Evolutionary conservation across 2,329 filamentous ascomycete species (phyloP).

Genomic region (Bisporella sp.): DNA sequence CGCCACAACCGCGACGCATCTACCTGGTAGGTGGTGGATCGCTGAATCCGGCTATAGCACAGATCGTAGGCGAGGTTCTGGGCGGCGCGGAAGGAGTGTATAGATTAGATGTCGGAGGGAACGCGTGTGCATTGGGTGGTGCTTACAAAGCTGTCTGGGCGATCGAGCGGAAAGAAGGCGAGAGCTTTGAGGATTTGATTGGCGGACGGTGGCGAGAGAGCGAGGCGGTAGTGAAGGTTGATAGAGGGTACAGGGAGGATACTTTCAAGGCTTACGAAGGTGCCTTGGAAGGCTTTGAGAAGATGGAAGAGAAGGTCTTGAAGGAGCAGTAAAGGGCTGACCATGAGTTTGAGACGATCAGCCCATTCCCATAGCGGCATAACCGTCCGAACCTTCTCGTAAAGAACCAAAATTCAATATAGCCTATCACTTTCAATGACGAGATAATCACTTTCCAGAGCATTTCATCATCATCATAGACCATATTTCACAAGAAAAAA

Average conservation of each 20-base stretch:
- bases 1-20: conserved; percentile 78
- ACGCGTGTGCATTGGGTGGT: conserved; percentile 87
- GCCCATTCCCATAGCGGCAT: no score
- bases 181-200: conserved; percentile 86
- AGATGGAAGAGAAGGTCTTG: conserved; percentile 65
- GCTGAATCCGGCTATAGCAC: conserved; percentile 81
- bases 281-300: conserved; percentile 68
- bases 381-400: no score
- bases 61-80: conserved; percentile 78
- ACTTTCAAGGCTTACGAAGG: conserved; percentile 72
- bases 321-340: conserved; percentile 26
- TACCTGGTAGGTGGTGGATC: conserved; percentile 94
- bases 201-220: conserved; percentile 79
- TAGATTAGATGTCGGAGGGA: conserved; percentile 87
- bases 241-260: conserved; percentile 69
- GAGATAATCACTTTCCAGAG: no score
- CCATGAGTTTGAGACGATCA: no score
- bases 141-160: conserved; percentile 97
- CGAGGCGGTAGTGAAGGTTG: conserved; percentile 74
- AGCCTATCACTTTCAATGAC: no score
- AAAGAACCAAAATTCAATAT: no score
- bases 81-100: conserved; percentile 87
- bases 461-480: no score
- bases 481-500: no score
- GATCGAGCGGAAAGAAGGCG: conserved; percentile 55